Base-by-base conservation (phyloP, 805 yeast genomes). In the Sugiyamaella americana region DNA sequence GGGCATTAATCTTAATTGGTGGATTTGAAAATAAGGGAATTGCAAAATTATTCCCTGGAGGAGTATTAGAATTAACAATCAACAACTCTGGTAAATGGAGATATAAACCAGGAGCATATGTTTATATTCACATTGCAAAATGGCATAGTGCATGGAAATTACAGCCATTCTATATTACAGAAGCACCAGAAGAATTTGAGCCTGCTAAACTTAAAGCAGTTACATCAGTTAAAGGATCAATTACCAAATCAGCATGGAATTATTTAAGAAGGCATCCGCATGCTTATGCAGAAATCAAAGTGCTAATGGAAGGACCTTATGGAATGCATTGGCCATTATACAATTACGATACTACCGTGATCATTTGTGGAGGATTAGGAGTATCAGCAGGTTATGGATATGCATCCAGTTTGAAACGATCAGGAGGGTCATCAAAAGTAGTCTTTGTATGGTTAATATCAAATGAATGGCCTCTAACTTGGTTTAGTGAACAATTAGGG, bases 151-250 rank as follows among this genome's bases (percentile, higher is more conserved):
- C 80, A 60, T 80, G 80, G 79, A 86, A 83, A 59, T 75, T 83
- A 3, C 88, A 84, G 60, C 89, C 91, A 3, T 82, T 84, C 64
- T 79, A 89, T 1, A 41, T 64, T 21, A 47, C 46, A 26, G 44
- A 52, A 20, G 22, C 52, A 3, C 11, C 13, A 3, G 46, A 55
- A 5, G 20, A 20, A 30, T 20, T 19, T 34, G 16, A 10, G 5
- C 17, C 37, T 4, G 22, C 29, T 23, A 37, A 17, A 21, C 23
- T 45, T 17, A 16, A 17, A 8, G 35, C 39, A 11, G 32, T 26
- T 21, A 32, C 44, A 3, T 23, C 18, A 10, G 37, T 29, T 16
- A 13, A 20, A n/a, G 19, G 17, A 3, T 6, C 23, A 5, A n/a
- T 45, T 6, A 30, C 30, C 22, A 19, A 20, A 17, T 40, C 48